Percentiles rank a stretch among this genome's conserved stretches.
Conservation (phyloP, 2,329 filamentous ascomycete genomes). For the Alternaria gaisen region DNA sequence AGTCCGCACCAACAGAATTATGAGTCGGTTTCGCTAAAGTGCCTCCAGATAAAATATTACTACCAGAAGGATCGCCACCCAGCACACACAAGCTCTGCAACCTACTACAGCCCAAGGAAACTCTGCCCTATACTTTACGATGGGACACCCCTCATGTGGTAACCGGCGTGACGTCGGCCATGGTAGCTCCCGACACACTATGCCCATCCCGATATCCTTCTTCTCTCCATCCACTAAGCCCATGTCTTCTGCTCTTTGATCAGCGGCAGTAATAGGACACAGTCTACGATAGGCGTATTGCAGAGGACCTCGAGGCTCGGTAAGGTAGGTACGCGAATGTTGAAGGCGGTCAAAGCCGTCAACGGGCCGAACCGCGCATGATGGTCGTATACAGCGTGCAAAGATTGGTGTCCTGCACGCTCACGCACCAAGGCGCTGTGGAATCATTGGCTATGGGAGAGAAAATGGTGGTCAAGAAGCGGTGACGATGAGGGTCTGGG, state of each 20-base stretch:
- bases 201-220: neutral
- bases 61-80: neutral
- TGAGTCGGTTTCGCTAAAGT: neutral
- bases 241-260: neutral
- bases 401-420: neutral
- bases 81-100: neutral
- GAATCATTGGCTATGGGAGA: neutral
- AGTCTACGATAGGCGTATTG: neutral
- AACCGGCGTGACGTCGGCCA: neutral
- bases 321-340: conserved; percentile 6
- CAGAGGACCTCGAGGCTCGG: neutral
- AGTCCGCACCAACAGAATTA: neutral
- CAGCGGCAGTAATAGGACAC: neutral
- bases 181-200: neutral
- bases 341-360: neutral
- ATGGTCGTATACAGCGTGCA: conserved; percentile 4
- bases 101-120: neutral
- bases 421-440: neutral
- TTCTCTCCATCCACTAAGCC: neutral
- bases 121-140: neutral
- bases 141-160: neutral
- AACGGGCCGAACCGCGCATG: conserved; percentile 8
- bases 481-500: conserved; percentile 8
- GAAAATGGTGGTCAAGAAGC: neutral
- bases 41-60: neutral